Base-by-base conservation (phyloP, 768 basidiomycete genomes). In the Suillus placidus region DNA sequence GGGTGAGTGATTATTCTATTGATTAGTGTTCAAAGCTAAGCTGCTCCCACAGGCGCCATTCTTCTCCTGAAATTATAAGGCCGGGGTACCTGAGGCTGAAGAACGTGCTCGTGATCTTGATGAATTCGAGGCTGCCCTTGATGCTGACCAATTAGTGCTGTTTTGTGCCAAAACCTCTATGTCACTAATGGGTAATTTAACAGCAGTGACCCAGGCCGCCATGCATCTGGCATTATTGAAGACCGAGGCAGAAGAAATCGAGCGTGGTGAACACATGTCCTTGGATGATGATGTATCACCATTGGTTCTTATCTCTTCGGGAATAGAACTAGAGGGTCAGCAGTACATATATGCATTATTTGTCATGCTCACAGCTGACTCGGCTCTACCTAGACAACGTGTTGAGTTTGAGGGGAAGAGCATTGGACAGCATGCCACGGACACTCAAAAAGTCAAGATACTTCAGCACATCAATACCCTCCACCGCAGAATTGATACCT, bases 241-340 rank as follows among this genome's bases (percentile, higher is more conserved):
- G 30, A 72, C 73, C 35, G 77, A 77, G 42, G 57, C 66, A 0
- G 52, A 45, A 13, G 69, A 69, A 1, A 23, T 73, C 8, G 32
- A 60, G 8, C 37, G 6, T 54, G 13, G 60, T 43, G 6, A 52
- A 30, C 40, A 56, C 3, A 0, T 10, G 58, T 23, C 40, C n/a
- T 54, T 61, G n/a, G 34, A 61, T 10, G 6, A 70, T 35, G 65
- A 66, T 43, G 32, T 68, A 32, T 34, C 71, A 0, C 73, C 76
- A 8, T 72, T 71, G 38, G 56, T 69, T 13, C 67, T 81, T 18
- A 69, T 80, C 45, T 66, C 64, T 0, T 69, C 68, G 30, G 79
- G 75, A 6, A 56, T 80, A 1, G 75, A 80, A 37, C 35, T 81
- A 9, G 77, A 81, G 63, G 75, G 76, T 16, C 68, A 66, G 42